A percentile compares a stretch with the other conserved stretches of the same genome.
These are phyloP conservation scores for Ceratocystis albifundus DNA, from an alignment of 2,329 filamentous ascomycete genomes.

Conservation along the genomic window DNA sequence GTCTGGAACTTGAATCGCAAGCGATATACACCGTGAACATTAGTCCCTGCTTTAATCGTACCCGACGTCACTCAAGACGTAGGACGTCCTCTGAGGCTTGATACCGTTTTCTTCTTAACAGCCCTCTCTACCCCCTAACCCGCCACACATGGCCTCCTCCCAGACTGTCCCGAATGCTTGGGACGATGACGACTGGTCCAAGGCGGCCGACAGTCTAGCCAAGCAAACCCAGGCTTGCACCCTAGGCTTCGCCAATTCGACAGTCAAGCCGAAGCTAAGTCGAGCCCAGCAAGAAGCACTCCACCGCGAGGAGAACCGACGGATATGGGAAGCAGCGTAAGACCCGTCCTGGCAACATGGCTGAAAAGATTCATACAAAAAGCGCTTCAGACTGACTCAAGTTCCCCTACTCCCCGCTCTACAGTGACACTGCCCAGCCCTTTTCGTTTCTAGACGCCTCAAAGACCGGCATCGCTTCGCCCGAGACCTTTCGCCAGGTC, in stretches of 20 bases:
- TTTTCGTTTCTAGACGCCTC: slow-evolving; percentile 63
- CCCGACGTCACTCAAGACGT: not conserved
- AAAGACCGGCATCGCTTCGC: slow-evolving; percentile 37
- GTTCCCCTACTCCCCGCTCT: not conserved
- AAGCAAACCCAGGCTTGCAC: slow-evolving; percentile 27
- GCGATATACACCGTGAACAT: not conserved
- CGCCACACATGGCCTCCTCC: slow-evolving; percentile 34
- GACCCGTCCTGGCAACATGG: slow-evolving; percentile 7
- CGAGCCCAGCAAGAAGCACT: slow-evolving; percentile 68
- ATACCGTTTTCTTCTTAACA: not conserved
- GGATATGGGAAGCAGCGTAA: slow-evolving; percentile 83
- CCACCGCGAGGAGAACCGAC: slow-evolving; percentile 72
- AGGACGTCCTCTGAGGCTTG: not conserved
- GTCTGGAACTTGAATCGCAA: not conserved
- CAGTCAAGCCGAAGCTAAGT: slow-evolving; percentile 40
- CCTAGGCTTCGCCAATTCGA: slow-evolving; percentile 25
- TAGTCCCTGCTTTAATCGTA: not conserved
- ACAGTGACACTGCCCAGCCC: slow-evolving; percentile 60
- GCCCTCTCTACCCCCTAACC: slow-evolving; percentile 34
- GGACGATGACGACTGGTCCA: slow-evolving; percentile 86
- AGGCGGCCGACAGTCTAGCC: slow-evolving; percentile 52
- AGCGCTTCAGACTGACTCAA: slow-evolving; percentile 2
- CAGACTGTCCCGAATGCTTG: slow-evolving; percentile 59
- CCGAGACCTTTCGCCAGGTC: slow-evolving; percentile 67
- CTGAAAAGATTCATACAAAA: not conserved